A percentile compares a stretch with the other conserved stretches of the same genome.
These are phyloP conservation scores for Physocladia obscura DNA, from an alignment of 192 early-diverging fungal genomes.

Conservation along the genomic window DNA sequence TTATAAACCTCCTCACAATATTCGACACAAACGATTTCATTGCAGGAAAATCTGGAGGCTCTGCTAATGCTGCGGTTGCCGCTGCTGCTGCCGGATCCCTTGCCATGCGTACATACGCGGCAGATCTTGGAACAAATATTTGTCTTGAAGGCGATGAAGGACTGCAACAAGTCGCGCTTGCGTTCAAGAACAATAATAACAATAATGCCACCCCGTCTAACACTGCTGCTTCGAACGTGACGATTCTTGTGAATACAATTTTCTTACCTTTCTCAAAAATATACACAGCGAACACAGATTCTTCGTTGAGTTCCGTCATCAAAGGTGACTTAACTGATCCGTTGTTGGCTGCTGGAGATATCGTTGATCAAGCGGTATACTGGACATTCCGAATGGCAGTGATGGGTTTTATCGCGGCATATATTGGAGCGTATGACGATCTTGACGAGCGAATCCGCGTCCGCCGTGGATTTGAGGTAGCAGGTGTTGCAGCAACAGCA, in stretches of 20 bases:
- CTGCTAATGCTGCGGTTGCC: background rate
- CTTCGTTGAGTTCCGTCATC: background rate
- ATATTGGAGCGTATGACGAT: slow-evolving; percentile 33
- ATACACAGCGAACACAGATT: too few species aligned
- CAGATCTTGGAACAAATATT: background rate
- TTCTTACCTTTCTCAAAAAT: background rate
- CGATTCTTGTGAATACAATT: background rate
- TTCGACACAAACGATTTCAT: background rate
- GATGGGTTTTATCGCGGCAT: slow-evolving; percentile 32
- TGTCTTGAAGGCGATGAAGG: slow-evolving; percentile 15
- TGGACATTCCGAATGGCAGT: slow-evolving; percentile 37
- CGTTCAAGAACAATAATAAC: background rate
- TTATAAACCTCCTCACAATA: background rate
- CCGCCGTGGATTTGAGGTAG: slow-evolving; percentile 31
- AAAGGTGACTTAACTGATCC: background rate
- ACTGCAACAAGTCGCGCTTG: background rate
- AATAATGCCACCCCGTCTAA: background rate
- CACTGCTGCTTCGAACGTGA: background rate
- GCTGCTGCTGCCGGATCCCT: background rate
- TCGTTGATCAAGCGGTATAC: slow-evolving; percentile 1
- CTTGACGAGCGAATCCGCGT: slow-evolving; percentile 28
- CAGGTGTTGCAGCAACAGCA: slow-evolving; percentile 17
- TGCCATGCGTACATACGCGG: slow-evolving; percentile 9
- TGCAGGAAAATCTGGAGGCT: too few species aligned
- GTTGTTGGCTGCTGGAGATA: background rate